phyloP scores from a whole-genome alignment of 768 basidiomycete genomes.

The Serendipita sp. region DNA sequence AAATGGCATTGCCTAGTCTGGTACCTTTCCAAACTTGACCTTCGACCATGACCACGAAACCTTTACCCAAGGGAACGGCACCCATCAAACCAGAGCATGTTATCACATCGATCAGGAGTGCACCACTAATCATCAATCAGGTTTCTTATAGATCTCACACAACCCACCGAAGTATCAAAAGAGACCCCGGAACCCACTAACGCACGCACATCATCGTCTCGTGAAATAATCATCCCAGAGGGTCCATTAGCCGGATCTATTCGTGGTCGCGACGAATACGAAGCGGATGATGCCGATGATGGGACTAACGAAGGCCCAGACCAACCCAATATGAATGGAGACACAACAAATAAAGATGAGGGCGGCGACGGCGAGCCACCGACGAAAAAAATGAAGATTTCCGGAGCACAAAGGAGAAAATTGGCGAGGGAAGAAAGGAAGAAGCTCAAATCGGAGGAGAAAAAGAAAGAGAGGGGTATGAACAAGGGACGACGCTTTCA shows the following conservation, averaged over 20 bases:
- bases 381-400: slow-evolving; percentile 18
- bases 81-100: slow-evolving; percentile 38
- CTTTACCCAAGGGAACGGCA: slow-evolving; percentile 31
- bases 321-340: slow-evolving; percentile 15
- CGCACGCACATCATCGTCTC: too few species aligned
- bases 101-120: background rate
- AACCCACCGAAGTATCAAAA: slow-evolving; percentile 21
- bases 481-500: slow-evolving; percentile 75
- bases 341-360: slow-evolving; percentile 9
- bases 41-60: background rate
- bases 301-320: slow-evolving; percentile 47
- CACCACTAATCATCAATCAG: background rate
- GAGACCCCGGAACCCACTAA: background rate
- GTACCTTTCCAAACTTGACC: too few species aligned
- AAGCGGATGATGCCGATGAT: slow-evolving; percentile 33
- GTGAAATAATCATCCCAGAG: background rate
- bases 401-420: slow-evolving; percentile 27
- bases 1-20: too few species aligned
- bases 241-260: background rate
- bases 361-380: slow-evolving; percentile 15
- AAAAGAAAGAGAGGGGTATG: slow-evolving; percentile 58
- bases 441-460: slow-evolving; percentile 23
- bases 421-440: slow-evolving; percentile 31
- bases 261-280: slow-evolving; percentile 7
- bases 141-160: slow-evolving; percentile 21